Conservation (phyloP, 768 basidiomycete genomes). For the Leccinellum luteum region DNA sequence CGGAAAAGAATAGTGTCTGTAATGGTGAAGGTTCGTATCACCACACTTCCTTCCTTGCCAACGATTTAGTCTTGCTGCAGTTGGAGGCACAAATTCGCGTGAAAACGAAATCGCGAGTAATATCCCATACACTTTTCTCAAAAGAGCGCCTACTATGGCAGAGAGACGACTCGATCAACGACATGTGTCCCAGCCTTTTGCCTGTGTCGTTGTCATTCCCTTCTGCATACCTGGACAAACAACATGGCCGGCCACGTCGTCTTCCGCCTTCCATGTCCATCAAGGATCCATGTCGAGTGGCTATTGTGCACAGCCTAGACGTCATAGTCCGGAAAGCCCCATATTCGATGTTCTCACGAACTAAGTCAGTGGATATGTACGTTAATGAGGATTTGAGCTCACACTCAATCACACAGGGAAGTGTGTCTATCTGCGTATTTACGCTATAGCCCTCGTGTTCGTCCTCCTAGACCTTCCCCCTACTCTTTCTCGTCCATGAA, state of each 20-base stretch:
- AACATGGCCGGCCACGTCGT: conserved; percentile 18
- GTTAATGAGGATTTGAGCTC: neutral
- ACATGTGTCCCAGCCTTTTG: conserved; percentile 26
- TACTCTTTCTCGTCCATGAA: conserved; percentile 25
- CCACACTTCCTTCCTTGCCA: neutral
- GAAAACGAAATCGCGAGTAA: conserved; percentile 8
- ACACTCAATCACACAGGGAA: conserved; percentile 17
- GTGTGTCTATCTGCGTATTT: conserved; percentile 22
- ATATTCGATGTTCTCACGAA: conserved; percentile 19
- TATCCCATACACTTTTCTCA: conserved; percentile 21
- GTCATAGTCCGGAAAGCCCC: conserved; percentile 22
- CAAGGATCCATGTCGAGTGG: conserved; percentile 21
- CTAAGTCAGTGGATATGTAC: conserved; percentile 18
- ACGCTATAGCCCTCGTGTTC: conserved; percentile 29
- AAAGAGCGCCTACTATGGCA: conserved; percentile 25
- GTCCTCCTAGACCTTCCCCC: conserved; percentile 31
- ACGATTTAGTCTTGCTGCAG: conserved; percentile 12
- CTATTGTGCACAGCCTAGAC: conserved; percentile 25
- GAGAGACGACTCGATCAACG: conserved; percentile 6
- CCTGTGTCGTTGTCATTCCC: conserved; percentile 32
- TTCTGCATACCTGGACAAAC: conserved; percentile 23
- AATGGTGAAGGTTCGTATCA: conserved; percentile 24
- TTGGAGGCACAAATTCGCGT: conserved; percentile 25
- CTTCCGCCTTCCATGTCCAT: conserved; percentile 33
- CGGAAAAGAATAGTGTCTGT: conserved; percentile 29